Conservation (phyloP, 306 rosid genomes). For the Alnus rubra region DNA sequence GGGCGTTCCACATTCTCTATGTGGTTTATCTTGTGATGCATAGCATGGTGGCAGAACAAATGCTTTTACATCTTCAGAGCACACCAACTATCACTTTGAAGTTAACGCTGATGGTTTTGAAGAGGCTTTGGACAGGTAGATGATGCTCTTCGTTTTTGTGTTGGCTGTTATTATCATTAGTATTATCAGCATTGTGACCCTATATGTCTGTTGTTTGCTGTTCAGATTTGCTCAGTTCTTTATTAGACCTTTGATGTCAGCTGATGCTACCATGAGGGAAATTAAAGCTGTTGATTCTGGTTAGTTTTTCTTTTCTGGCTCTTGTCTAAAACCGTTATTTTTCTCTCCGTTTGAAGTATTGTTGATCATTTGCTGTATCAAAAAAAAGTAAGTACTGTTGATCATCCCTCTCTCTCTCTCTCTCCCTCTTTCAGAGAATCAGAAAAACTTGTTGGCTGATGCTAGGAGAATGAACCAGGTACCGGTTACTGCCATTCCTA, state of each 20-base stretch:
- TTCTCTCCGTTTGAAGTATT: not conserved
- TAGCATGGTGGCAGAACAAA: conserved; percentile 91
- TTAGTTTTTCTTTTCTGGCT: conserved; percentile 31
- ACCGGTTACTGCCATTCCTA: conserved; percentile 24
- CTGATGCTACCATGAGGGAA: conserved; percentile 97
- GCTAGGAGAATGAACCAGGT: conserved; percentile 94
- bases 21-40: conserved; percentile 24
- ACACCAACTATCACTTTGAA: conserved; percentile 80
- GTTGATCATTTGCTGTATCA: not conserved
- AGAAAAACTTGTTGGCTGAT: conserved; percentile 87
- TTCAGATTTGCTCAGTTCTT: conserved; percentile 93
- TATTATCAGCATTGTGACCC: conserved; percentile 12
- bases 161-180: conserved; percentile 3
- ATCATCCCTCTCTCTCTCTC: not conserved
- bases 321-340: conserved; percentile 11
- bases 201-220: conserved; percentile 25
- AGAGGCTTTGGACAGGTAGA: conserved; percentile 92
- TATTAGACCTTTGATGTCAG: conserved; percentile 84
- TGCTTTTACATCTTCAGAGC: conserved; percentile 72
- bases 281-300: conserved; percentile 99
- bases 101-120: conserved; percentile 80
- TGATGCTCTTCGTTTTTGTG: conserved; percentile 24
- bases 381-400: not conserved
- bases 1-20: not conserved
- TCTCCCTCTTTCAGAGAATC: conserved; percentile 59